A percentile compares a stretch with the other conserved stretches of the same genome.
These are phyloP conservation scores for Selenicereus undatus DNA, from an alignment of 148 eudicot genomes.

Conservation along the genomic window DNA sequence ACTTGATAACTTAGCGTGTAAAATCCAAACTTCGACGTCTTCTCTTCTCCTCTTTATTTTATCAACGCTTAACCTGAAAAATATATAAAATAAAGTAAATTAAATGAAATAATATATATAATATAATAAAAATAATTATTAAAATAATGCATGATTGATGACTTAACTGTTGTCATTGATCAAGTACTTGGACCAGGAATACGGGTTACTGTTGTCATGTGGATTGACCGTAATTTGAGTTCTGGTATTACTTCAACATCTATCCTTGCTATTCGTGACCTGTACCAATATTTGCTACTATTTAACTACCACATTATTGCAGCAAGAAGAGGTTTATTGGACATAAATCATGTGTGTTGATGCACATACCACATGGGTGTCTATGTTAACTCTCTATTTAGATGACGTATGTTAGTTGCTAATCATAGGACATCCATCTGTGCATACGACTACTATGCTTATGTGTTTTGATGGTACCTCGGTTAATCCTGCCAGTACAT, in stretches of 20 bases:
- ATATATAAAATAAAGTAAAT: too few relatives aligned
- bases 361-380: background rate
- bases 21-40: too few relatives aligned
- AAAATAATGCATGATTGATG: too few relatives aligned
- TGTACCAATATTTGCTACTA: background rate
- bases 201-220: slow-evolving; percentile 89
- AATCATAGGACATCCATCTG: background rate
- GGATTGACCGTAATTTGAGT: slow-evolving; percentile 61
- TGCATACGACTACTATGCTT: background rate
- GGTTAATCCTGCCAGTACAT: background rate
- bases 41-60: too few relatives aligned
- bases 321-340: background rate
- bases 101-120: too few relatives aligned
- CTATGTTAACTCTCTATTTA: background rate
- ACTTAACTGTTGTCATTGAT: slow-evolving; percentile 68
- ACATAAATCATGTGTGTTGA: background rate
- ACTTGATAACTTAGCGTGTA: too few relatives aligned
- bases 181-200: slow-evolving; percentile 73
- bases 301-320: background rate
- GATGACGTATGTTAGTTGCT: background rate
- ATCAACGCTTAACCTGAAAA: too few relatives aligned
- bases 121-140: too few relatives aligned
- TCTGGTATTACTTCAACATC: slow-evolving; percentile 40
- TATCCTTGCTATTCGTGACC: slow-evolving; percentile 6
- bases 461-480: background rate